Percentiles rank a stretch among this genome's conserved stretches.
Conservation (phyloP, 805 yeast species). For the Lachancea sp. region DNA sequence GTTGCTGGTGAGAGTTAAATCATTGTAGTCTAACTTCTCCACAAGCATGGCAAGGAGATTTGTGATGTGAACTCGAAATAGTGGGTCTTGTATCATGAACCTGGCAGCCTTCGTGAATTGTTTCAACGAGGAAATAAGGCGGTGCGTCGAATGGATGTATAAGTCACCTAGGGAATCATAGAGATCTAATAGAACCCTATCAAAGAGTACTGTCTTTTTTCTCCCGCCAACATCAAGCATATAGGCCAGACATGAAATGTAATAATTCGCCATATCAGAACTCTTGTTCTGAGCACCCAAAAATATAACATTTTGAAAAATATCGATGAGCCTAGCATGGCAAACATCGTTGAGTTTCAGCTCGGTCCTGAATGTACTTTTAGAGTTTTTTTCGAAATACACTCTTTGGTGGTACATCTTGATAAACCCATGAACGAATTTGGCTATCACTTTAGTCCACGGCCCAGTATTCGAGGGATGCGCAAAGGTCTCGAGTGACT, state of each 20-base stretch:
- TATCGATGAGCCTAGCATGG: conserved; percentile 32
- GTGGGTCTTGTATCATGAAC: conserved; percentile 54
- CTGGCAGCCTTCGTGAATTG: conserved; percentile 60
- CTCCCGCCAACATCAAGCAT: conserved; percentile 58
- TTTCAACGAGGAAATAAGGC: conserved; percentile 67
- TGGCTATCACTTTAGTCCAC: conserved; percentile 74
- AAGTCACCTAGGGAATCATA: conserved; percentile 63
- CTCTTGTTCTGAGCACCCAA: conserved; percentile 78
- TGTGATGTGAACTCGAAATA: conserved; percentile 72
- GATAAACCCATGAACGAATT: conserved; percentile 54
- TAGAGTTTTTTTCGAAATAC: conserved; percentile 40
- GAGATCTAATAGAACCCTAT: conserved; percentile 56
- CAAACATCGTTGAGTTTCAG: conserved; percentile 29
- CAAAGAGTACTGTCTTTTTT: conserved; percentile 38
- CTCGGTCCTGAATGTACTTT: conserved; percentile 21
- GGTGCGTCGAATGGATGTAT: conserved; percentile 68
- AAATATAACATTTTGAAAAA: conserved; percentile 47
- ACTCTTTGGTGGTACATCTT: conserved; percentile 54
- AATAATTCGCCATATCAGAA: conserved; percentile 46
- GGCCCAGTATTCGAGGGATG: conserved; percentile 91
- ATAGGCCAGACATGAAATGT: conserved; percentile 53
- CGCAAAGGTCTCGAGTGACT: conserved; percentile 69
- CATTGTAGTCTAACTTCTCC: conserved; percentile 86
- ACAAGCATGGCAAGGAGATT: conserved; percentile 62
- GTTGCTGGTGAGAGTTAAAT: conserved; percentile 62